phyloP scores from a whole-genome alignment of 108 stramenopile species.

The Fistulifera pelliculosa region DNA sequence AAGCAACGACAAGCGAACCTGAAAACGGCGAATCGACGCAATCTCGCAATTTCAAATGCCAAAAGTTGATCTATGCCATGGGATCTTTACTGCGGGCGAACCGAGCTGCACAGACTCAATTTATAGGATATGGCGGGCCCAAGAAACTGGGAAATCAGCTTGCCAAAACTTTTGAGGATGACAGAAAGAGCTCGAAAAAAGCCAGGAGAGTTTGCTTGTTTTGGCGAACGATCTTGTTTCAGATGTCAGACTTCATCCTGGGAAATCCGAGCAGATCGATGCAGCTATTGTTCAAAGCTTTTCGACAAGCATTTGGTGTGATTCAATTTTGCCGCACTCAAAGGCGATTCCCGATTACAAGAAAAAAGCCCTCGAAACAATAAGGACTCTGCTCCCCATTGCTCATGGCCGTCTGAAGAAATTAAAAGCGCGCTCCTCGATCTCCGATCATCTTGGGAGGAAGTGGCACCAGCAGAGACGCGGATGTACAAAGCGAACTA shows the following conservation, averaged over 20 bases:
- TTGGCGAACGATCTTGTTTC: background rate
- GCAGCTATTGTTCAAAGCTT: background rate
- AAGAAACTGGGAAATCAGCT: background rate
- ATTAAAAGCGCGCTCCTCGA: no score
- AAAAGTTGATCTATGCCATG: conserved; percentile 52
- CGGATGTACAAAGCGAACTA: no score
- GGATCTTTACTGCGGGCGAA: conserved; percentile 71
- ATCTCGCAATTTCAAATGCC: background rate
- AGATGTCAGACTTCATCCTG: background rate
- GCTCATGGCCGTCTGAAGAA: no score
- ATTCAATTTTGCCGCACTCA: background rate
- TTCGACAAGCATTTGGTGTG: conserved; percentile 1
- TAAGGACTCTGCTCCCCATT: no score
- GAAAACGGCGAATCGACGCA: conserved; percentile 3
- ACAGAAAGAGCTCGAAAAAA: no score
- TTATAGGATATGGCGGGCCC: conserved; percentile 5
- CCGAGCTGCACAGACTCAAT: conserved; percentile 40
- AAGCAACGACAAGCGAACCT: conserved; percentile 12
- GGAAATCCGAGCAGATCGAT: background rate
- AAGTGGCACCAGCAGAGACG: no score
- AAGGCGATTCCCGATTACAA: no score
- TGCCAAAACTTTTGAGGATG: background rate
- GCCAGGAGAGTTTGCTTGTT: background rate
- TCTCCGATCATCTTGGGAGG: no score
- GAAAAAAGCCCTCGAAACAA: no score